Evolutionary conservation across 2,329 filamentous ascomycete species (phyloP).

Genomic region (Diplodia scrobiculata): DNA sequence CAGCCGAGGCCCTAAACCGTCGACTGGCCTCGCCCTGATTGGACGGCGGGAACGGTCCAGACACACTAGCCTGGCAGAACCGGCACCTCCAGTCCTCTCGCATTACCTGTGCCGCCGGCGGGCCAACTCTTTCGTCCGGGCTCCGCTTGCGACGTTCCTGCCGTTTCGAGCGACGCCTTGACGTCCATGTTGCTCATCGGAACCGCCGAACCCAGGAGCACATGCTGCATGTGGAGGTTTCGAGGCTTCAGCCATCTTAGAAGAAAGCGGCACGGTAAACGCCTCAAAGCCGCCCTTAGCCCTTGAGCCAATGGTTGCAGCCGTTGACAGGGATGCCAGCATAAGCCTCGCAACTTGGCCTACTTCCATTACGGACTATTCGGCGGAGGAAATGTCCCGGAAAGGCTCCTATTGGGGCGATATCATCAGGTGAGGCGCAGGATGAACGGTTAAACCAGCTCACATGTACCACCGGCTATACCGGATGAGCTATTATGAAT

Average conservation of each 20-base stretch:
- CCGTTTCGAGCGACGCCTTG: background rate
- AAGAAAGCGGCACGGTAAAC: too few relatives aligned
- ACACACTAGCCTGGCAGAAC: background rate
- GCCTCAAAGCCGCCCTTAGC: too few relatives aligned
- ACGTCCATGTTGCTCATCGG: too few relatives aligned
- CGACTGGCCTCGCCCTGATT: background rate
- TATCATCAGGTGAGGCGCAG: background rate
- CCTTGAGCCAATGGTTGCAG: background rate
- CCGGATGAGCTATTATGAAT: background rate
- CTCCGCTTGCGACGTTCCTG: background rate
- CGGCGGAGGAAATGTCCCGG: background rate
- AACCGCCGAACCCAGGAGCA: too few relatives aligned
- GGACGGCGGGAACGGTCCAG: background rate
- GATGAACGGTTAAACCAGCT: background rate
- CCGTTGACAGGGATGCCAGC: background rate
- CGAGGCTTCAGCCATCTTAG: too few relatives aligned
- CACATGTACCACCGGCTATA: background rate
- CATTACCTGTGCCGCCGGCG: background rate
- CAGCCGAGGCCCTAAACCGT: background rate
- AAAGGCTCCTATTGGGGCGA: background rate
- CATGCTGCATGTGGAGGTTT: too few relatives aligned
- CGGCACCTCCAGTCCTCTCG: background rate
- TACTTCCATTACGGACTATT: background rate
- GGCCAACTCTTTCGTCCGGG: background rate
- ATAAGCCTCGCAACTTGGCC: background rate